Evolutionary conservation across 306 rosid species (phyloP), one percentile per base, ranked within the genome.

Genomic region (Prunus padus): DNA sequence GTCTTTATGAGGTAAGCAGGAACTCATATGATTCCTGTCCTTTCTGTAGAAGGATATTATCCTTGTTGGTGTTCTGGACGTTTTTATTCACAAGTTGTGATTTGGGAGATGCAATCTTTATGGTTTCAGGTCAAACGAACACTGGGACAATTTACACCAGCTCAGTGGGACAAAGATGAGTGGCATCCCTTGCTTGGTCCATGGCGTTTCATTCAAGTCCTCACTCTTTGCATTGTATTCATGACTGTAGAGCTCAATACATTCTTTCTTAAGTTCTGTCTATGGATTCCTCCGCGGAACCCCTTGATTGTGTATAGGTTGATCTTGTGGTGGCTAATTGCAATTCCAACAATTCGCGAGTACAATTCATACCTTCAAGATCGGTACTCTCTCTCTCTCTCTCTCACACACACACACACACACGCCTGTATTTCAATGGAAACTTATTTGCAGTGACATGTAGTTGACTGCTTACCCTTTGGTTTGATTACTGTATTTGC

Each of bases 151-250:
- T 96, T 96, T 83, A 96, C 96, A 4, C 99, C 99, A 7, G 99
- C 99, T 5, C 90, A 84, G 80, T 96, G 99, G 99, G 99, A 96
- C 89, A 96, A 96, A 84, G 99, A 96, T 23, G 97, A 96, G 89
- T 90, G 99, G 99, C 97, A 89, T 75, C 99, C 99, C 13, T 81
- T 96, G 82, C 97, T 90, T 15, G 99, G 93, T 80, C 99, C 99
- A 5, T 96, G 96, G 97, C 97, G 99, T 54, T 96, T 96, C 77
- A 67, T 89, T 88, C 99, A 96, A 96, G 99, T 96, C 54, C 82
- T 96, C 71, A 84, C 84, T 68, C 98, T 96, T 73, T 96, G 99
- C 82, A 82, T 86, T 65, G 82, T 87, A 67, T 96, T 96, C 86
- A 83, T 96, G 78, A 96, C 98, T 3, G 99, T 96, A 55, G 99